Percentiles rank a stretch among this genome's conserved stretches.
Evolutionary conservation across 495 filamentous ascomycete species (phyloP).

Genomic region (Elasticomyces elasticus): DNA sequence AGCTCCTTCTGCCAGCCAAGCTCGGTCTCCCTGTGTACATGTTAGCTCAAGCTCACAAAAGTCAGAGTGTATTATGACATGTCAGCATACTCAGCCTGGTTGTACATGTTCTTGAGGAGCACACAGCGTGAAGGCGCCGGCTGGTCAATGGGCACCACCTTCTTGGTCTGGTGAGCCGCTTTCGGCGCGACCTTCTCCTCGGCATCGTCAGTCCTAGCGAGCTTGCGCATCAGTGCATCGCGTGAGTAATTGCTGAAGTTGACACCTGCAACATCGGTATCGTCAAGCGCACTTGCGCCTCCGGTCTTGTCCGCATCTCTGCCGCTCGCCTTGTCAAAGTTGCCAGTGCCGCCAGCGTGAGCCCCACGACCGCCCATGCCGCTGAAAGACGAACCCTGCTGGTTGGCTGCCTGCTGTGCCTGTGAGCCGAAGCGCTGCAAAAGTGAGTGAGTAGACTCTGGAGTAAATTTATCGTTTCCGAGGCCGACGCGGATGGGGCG

Average conservation of each 20-base stretch:
- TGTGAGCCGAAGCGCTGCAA: slow-evolving; percentile 80
- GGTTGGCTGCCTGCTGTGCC: slow-evolving; percentile 49
- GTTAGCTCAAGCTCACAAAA: slow-evolving; percentile 35
- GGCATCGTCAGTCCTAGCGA: slow-evolving; percentile 89
- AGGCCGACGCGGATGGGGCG: slow-evolving; percentile 97
- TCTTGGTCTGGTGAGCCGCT: slow-evolving; percentile 6
- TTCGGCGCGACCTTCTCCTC: slow-evolving; percentile 53
- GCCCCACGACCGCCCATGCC: slow-evolving; percentile 82
- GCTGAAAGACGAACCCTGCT: slow-evolving; percentile 91
- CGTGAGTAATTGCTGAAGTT: slow-evolving; percentile 99
- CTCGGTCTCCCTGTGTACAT: slow-evolving; percentile 61
- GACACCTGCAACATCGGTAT: slow-evolving; percentile 94
- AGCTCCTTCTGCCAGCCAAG: slow-evolving; percentile 86
- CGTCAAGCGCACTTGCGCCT: slow-evolving; percentile 90
- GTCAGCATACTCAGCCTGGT: slow-evolving; percentile 66
- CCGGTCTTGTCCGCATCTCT: slow-evolving; percentile 86
- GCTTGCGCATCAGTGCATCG: slow-evolving; percentile 94
- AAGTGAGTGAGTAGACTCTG: slow-evolving; percentile 85
- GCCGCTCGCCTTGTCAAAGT: slow-evolving; percentile 87
- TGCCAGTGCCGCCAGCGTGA: slow-evolving; percentile 64
- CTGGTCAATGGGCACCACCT: slow-evolving; percentile 61
- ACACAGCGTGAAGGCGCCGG: slow-evolving; percentile 93
- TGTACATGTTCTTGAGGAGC: slow-evolving; percentile 90
- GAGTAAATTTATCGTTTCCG: slow-evolving; percentile 99
- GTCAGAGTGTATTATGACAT: slow-evolving; percentile 18